Base-by-base conservation (phyloP, 2,329 filamentous ascomycete genomes). In the Verticillium nonalfalfae region DNA sequence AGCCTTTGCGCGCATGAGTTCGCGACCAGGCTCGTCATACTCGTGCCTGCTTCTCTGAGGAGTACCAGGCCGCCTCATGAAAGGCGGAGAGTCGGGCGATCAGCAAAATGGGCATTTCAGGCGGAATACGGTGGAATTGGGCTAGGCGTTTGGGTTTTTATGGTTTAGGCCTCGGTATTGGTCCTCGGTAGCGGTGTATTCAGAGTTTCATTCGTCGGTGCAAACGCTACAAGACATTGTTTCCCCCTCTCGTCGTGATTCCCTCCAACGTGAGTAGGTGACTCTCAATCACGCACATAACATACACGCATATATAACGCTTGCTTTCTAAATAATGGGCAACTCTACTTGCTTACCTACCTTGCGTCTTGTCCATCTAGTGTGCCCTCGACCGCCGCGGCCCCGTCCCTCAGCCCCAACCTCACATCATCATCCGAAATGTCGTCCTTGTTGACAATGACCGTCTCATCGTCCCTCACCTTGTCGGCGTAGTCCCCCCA, bases 401-500 rank as follows among this genome's bases (percentile, higher is more conserved):
- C 9, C 1, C n/a, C 50, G n/a, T 33, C 11, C 56, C 35, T n/a
- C 45, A 21, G 45, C 18, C 45, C 45, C n/a, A 50, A 18, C 18
- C 38, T 11, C 38, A 57, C 56, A 33, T 64, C 64, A 10, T 65
- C 62, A n/a, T 67, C 62, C 55, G 63, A 63, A 45, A 64, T 65
- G 39, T 67, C 62, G 6, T 63, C 66, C 62, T 68, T 62, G 40
- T 65, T 66, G 35, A 73, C 57, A 13, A 68, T 61, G 55, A 56
- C 64, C 7, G 62, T 55, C 50, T 67, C 57, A 6, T 64, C 65
- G 54, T 68, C 63, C 57, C 61, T 66, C 35, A 73, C 21, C 21
- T 69, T 66, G 35, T 75, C 69, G 7, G 72, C 80, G 75, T 97
- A 97, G 63, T 91, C 87, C 21, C 80, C 76, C 90, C 91, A 97